A percentile compares a stretch with the other conserved stretches of the same genome.
These are phyloP conservation scores for Penicillium polonicum DNA, from an alignment of 2,329 filamentous ascomycete species.

Conservation along the genomic window DNA sequence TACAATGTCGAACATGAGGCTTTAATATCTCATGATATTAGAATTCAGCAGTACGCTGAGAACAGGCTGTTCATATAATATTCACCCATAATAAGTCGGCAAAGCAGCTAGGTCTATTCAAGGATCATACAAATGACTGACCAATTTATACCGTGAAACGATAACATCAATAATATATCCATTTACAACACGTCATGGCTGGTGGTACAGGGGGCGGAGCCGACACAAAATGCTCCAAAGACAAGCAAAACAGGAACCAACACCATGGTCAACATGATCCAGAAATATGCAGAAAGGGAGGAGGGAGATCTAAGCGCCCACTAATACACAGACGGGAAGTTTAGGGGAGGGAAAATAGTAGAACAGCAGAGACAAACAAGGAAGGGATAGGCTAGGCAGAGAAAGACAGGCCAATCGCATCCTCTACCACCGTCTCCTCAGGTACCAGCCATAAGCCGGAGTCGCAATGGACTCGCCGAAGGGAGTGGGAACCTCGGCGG, in stretches of 20 bases:
- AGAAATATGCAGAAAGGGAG: constrained; percentile 24
- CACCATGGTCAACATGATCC: constrained; percentile 28
- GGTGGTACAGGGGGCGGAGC: constrained; percentile 23
- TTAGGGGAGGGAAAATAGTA: constrained; percentile 1
- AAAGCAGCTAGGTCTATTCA: not conserved
- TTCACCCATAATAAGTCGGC: not conserved
- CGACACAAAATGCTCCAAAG: constrained; percentile 14
- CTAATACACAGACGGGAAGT: constrained; percentile 36
- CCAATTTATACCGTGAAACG: not conserved
- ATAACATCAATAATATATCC: constrained; percentile 16
- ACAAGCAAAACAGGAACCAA: constrained; percentile 27
- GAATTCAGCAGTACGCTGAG: not conserved
- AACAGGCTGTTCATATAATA: not conserved
- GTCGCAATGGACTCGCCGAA: constrained; percentile 70
- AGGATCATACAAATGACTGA: not conserved
- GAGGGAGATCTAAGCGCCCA: constrained; percentile 30
- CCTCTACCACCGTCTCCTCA: constrained; percentile 67
- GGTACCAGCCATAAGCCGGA: constrained; percentile 90
- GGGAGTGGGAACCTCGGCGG: constrained; percentile 81
- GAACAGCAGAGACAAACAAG: constrained; percentile 23
- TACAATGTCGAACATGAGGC: not conserved
- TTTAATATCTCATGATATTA: not conserved
- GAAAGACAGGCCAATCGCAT: constrained; percentile 9
- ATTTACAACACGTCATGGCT: constrained; percentile 28
- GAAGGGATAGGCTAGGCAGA: constrained; percentile 9